Conservation (phyloP, 2,329 filamentous ascomycete species). For the Exophiala oligosperma region DNA sequence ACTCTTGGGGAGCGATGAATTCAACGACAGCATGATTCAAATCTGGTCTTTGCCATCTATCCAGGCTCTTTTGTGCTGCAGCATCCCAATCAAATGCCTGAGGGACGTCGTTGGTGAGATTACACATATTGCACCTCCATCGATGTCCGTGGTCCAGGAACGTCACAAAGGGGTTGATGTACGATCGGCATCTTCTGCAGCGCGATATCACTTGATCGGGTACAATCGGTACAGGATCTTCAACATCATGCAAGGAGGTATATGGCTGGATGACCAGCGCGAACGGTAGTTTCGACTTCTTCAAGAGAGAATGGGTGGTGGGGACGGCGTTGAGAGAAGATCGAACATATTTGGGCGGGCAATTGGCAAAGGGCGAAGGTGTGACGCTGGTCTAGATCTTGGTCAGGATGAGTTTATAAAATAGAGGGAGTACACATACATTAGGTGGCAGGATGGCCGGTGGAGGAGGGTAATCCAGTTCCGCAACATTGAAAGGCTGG, state of each 20-base stretch:
- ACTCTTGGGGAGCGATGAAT: conserved; percentile 96
- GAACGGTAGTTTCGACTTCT: conserved; percentile 95
- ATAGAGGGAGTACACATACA: conserved; percentile 57
- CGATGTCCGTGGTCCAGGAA: conserved; percentile 96
- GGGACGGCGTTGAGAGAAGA: conserved; percentile 94
- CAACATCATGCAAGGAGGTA: conserved; percentile 84
- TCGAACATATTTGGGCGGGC: conserved; percentile 87
- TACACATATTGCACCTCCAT: conserved; percentile 99
- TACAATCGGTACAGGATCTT: conserved; percentile 87
- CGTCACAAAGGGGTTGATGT: conserved; percentile 96
- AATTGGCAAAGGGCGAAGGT: conserved; percentile 86
- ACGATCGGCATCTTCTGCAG: conserved; percentile 91
- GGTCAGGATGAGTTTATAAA: conserved; percentile 35
- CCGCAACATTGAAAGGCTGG: conserved; percentile 90
- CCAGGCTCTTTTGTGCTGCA: conserved; percentile 82
- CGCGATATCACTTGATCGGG: conserved; percentile 97
- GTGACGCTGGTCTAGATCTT: conserved; percentile 76
- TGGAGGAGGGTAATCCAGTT: conserved; percentile 87
- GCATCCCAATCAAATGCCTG: conserved; percentile 99
- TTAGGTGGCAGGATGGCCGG: conserved; percentile 88
- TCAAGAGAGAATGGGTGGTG: conserved; percentile 86
- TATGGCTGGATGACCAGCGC: conserved; percentile 96
- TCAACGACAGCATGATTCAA: conserved; percentile 96
- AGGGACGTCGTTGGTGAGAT: conserved; percentile 97
- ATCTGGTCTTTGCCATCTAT: conserved; percentile 88